These are phyloP conservation scores for Sporothrix mexicana DNA, from an alignment of 2,329 filamentous ascomycete species.

Conservation along the genomic window DNA sequence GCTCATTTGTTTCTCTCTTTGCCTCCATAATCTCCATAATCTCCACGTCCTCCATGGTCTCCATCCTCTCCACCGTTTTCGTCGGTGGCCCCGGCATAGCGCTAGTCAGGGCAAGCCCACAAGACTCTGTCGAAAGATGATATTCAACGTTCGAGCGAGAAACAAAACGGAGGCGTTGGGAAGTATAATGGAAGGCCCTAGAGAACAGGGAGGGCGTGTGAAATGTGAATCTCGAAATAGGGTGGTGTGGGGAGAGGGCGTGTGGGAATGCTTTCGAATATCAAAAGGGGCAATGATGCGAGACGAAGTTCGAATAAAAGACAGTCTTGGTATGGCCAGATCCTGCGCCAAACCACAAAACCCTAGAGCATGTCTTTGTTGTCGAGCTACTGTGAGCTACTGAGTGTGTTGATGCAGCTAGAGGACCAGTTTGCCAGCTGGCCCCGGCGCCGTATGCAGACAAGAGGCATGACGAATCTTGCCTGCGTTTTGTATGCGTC, in stretches of 20 bases:
- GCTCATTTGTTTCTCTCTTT: no score
- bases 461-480: no score
- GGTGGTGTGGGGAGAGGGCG: not conserved
- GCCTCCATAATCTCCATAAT: no score
- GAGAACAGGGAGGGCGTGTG: not conserved
- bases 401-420: not conserved
- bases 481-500: not conserved
- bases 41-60: not conserved
- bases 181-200: no score
- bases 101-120: not conserved
- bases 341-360: not conserved
- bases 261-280: not conserved
- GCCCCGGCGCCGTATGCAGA: not conserved
- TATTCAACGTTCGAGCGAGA: not conserved
- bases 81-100: conserved; percentile 3
- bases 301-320: not conserved
- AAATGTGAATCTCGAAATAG: not conserved
- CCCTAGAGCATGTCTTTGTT: not conserved
- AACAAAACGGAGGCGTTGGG: not conserved
- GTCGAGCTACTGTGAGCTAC: not conserved
- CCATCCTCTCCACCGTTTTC: not conserved
- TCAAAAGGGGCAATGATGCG: not conserved
- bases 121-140: not conserved
- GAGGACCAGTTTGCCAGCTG: not conserved
- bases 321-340: not conserved